Percentiles rank a stretch among this genome's conserved stretches.
These are phyloP conservation scores for Tolypocladium sp. DNA, from an alignment of 2,329 filamentous ascomycete species.

Conservation along the genomic window DNA sequence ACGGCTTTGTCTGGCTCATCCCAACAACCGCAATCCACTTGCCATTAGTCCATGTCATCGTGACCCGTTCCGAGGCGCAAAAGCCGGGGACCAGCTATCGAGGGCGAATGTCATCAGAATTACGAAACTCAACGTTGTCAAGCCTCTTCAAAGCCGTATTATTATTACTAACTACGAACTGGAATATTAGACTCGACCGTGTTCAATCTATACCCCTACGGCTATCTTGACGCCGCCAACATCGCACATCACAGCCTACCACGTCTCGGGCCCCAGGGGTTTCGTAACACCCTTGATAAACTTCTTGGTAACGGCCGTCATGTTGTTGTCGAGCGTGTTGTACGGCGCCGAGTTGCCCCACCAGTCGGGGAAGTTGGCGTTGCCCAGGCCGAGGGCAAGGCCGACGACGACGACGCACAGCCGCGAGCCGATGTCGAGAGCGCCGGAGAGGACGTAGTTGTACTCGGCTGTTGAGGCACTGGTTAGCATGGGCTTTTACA, in stretches of 20 bases:
- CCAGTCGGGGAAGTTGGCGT: neutral
- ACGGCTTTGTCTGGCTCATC: no score
- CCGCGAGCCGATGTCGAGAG: conserved; percentile 45
- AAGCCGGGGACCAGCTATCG: no score
- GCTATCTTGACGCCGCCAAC: neutral
- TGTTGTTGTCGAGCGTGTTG: neutral
- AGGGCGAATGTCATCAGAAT: neutral
- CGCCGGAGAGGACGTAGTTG: conserved; percentile 50
- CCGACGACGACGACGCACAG: conserved; percentile 43
- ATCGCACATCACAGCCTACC: neutral
- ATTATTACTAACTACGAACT: neutral
- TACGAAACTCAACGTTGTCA: no score
- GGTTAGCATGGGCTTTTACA: neutral
- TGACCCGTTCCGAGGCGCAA: no score
- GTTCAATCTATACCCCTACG: neutral
- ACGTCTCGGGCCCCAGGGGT: neutral
- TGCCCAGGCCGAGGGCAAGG: conserved; percentile 23
- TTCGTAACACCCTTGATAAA: neutral
- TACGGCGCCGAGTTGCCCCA: neutral
- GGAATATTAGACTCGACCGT: neutral
- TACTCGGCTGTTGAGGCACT: conserved; percentile 21
- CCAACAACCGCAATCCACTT: no score
- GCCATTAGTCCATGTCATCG: no score
- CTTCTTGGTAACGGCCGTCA: neutral
- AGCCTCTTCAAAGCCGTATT: neutral